Evolutionary conservation across 2,329 filamentous ascomycete genomes (phyloP).

Genomic region (Pestalotiopsis sp.): DNA sequence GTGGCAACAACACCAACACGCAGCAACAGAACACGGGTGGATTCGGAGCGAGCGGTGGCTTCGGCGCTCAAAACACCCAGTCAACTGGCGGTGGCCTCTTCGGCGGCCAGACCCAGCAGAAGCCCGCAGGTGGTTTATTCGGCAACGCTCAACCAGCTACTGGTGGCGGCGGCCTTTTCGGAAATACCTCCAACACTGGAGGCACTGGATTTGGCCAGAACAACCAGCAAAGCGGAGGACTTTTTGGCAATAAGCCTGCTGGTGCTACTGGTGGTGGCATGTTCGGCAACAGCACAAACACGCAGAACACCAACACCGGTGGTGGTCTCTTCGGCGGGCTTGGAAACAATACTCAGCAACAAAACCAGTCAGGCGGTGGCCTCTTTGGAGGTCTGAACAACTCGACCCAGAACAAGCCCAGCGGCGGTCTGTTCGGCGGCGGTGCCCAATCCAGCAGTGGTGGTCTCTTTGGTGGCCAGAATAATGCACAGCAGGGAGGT

Average conservation of each 20-base stretch:
- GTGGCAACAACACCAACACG: slow-evolving; percentile 31
- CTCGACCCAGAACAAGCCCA: slow-evolving; percentile 51
- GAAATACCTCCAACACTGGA: slow-evolving; percentile 29
- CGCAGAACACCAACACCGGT: slow-evolving; percentile 38
- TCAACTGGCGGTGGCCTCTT: slow-evolving; percentile 33
- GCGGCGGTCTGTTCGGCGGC: slow-evolving; percentile 49
- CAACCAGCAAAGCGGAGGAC: slow-evolving; percentile 38
- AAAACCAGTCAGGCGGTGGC: slow-evolving; percentile 33
- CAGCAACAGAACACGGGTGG: slow-evolving; percentile 25
- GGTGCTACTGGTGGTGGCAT: slow-evolving; percentile 37
- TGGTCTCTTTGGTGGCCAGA: slow-evolving; percentile 56
- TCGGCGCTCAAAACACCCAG: slow-evolving; percentile 43
- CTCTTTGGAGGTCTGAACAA: slow-evolving; percentile 55
- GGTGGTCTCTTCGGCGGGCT: slow-evolving; percentile 54
- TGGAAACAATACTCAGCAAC: slow-evolving; percentile 37
- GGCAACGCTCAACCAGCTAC: slow-evolving; percentile 31
- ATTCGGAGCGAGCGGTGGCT: slow-evolving; percentile 35
- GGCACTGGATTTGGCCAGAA: slow-evolving; percentile 31
- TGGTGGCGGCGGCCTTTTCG: slow-evolving; percentile 44
- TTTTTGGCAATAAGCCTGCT: slow-evolving; percentile 44
- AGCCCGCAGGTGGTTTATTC: slow-evolving; percentile 40
- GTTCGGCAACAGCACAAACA: slow-evolving; percentile 43
- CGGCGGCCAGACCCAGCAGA: slow-evolving; percentile 33
- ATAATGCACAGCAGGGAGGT: slow-evolving; percentile 44
- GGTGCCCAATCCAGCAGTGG: slow-evolving; percentile 43